Percentiles rank a stretch among this genome's conserved stretches.
These are phyloP conservation scores for Craspedostauros australis DNA, from an alignment of 108 stramenopile species.

Conservation along the genomic window DNA sequence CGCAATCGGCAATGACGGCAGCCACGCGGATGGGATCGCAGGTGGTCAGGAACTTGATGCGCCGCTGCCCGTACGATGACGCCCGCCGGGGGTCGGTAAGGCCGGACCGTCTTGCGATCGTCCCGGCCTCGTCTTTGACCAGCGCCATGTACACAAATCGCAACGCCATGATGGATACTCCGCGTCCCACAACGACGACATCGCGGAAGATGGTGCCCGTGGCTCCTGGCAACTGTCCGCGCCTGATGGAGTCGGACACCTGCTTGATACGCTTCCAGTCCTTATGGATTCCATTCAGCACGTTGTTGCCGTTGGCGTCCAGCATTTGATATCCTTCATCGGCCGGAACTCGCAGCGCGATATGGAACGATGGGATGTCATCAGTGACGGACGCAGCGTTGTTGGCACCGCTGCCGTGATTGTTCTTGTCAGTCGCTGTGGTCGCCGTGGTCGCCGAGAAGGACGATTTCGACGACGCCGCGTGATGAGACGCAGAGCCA, in stretches of 20 bases:
- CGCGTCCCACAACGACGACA: constrained; percentile 62
- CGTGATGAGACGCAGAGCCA: no score
- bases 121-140: constrained; percentile 36
- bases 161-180: constrained; percentile 47
- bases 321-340: constrained; percentile 43
- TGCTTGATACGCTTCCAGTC: constrained; percentile 63
- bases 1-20: constrained; percentile 37
- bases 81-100: constrained; percentile 13
- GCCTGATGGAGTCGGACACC: constrained; percentile 44
- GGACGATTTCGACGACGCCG: no score
- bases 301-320: constrained; percentile 42
- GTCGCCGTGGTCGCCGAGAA: no score
- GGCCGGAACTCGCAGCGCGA: constrained; percentile 65
- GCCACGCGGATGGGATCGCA: constrained; percentile 51
- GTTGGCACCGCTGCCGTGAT: no score
- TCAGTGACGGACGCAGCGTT: neutral
- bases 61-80: constrained; percentile 19
- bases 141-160: constrained; percentile 72
- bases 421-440: no score
- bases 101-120: constrained; percentile 26
- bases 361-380: constrained; percentile 64
- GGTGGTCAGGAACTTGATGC: constrained; percentile 52
- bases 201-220: constrained; percentile 59
- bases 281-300: constrained; percentile 49
- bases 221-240: constrained; percentile 51